Percentiles rank a stretch among this genome's conserved stretches.
Evolutionary conservation across 768 basidiomycete genomes (phyloP).

Genomic region (Galerina sulciceps): DNA sequence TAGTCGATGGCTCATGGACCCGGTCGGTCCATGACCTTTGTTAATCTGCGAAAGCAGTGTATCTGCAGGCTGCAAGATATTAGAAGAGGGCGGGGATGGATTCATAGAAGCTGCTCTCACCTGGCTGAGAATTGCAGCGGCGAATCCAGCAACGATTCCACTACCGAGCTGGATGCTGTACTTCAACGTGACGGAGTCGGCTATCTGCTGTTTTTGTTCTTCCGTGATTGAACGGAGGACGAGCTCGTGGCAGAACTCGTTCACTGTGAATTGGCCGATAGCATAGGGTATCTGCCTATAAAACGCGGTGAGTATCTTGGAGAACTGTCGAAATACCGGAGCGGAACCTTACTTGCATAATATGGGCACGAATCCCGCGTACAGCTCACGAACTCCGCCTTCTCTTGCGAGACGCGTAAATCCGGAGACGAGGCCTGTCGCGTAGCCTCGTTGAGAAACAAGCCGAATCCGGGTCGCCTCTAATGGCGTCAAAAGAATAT

Average conservation of each 20-base stretch:
- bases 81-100: neutral
- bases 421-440: constrained; percentile 77
- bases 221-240: constrained; percentile 72
- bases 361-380: constrained; percentile 88
- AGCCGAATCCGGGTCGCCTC: constrained; percentile 80
- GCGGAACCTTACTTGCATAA: constrained; percentile 66
- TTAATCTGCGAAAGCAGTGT: constrained; percentile 84
- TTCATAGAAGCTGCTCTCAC: constrained; percentile 36
- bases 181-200: constrained; percentile 50
- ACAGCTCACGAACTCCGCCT: constrained; percentile 78
- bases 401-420: constrained; percentile 79
- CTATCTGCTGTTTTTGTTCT: constrained; percentile 51
- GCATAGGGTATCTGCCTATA: constrained; percentile 85
- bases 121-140: constrained; percentile 80
- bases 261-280: constrained; percentile 85
- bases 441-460: constrained; percentile 78
- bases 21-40: constrained; percentile 81
- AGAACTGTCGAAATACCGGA: too few relatives aligned
- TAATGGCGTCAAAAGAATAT: constrained; percentile 82
- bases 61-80: constrained; percentile 69
- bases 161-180: constrained; percentile 71
- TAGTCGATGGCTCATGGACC: constrained; percentile 74
- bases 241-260: constrained; percentile 82
- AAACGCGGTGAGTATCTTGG: neutral
- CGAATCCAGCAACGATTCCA: constrained; percentile 75